A percentile compares a stretch with the other conserved stretches of the same genome.
phyloP scores from a whole-genome alignment of 2,329 filamentous ascomycete genomes.

The Aspergillus pseudoterreus region DNA sequence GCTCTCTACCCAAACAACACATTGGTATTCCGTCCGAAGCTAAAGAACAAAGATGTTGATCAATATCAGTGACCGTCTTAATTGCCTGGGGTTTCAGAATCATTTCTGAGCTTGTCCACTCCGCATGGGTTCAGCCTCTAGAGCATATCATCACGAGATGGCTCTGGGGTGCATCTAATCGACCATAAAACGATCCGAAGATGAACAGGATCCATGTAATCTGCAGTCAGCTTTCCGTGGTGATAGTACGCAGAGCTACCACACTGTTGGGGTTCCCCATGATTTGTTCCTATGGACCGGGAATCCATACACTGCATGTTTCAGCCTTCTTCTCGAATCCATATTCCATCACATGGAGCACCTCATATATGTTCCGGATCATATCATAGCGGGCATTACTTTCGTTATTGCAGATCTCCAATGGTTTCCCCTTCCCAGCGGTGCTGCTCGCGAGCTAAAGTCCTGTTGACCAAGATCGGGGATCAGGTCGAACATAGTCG shows the following conservation, averaged over 20 bases:
- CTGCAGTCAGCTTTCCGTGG: too few species aligned
- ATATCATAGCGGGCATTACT: constrained; percentile 7
- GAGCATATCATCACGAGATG: too few species aligned
- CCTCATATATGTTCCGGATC: constrained; percentile 10
- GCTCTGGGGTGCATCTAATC: too few species aligned
- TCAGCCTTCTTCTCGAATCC: neutral
- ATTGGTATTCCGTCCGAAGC: too few species aligned
- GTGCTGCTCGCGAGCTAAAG: neutral
- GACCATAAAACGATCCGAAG: too few species aligned
- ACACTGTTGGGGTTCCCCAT: neutral
- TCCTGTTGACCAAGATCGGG: neutral
- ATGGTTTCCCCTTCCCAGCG: neutral
- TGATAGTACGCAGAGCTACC: neutral
- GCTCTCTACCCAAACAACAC: neutral
- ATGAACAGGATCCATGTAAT: too few species aligned
- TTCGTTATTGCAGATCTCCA: neutral
- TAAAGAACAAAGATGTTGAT: too few species aligned
- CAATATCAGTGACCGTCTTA: too few species aligned
- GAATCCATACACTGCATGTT: neutral
- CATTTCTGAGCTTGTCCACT: too few species aligned
- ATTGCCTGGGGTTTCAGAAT: too few species aligned
- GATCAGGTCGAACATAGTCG: neutral
- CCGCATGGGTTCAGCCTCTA: too few species aligned
- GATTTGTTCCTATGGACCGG: neutral
- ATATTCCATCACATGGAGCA: constrained; percentile 2